phyloP scores from a whole-genome alignment of 2,329 filamentous ascomycete genomes.

The Colletotrichum sp. region DNA sequence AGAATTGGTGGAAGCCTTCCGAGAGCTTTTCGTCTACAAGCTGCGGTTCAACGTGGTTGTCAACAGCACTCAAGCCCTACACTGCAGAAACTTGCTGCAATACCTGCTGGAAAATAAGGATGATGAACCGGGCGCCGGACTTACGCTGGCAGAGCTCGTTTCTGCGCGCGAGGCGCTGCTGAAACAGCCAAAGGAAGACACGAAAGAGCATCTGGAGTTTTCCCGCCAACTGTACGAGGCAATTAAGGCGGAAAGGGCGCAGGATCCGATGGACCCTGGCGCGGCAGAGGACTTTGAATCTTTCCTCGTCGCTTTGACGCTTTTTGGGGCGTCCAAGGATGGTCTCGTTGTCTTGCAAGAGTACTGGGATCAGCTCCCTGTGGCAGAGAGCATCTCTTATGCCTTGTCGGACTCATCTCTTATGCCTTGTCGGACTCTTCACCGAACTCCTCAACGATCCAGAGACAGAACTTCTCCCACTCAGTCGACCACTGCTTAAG shows the following conservation, averaged over 20 bases:
- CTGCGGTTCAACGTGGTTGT: constrained; percentile 51
- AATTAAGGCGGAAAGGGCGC: constrained; percentile 22
- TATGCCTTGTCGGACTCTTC: constrained; percentile 65
- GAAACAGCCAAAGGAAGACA: constrained; percentile 46
- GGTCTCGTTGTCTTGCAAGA: constrained; percentile 40
- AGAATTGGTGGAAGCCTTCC: constrained; percentile 71
- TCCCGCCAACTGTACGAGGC: constrained; percentile 47
- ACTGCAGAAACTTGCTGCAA: constrained; percentile 61
- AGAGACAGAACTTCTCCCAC: constrained; percentile 85
- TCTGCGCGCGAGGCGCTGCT: constrained; percentile 50
- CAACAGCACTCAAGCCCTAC: constrained; percentile 69
- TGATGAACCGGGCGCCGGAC: constrained; percentile 32
- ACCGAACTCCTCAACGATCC: constrained; percentile 76
- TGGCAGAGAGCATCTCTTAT: not conserved
- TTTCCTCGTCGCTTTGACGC: constrained; percentile 56
- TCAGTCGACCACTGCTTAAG: constrained; percentile 75
- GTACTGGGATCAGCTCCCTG: constrained; percentile 31
- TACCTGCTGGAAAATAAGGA: constrained; percentile 56
- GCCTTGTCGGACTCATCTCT: too few relatives aligned
- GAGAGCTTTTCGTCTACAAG: constrained; percentile 66
- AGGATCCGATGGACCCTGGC: constrained; percentile 10
- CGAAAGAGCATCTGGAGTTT: constrained; percentile 52
- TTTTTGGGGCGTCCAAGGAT: constrained; percentile 60
- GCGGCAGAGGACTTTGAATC: constrained; percentile 39
- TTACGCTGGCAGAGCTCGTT: constrained; percentile 46